Conservation (phyloP, 441 rosid genomes). For the Flueggea neowawraea region DNA sequence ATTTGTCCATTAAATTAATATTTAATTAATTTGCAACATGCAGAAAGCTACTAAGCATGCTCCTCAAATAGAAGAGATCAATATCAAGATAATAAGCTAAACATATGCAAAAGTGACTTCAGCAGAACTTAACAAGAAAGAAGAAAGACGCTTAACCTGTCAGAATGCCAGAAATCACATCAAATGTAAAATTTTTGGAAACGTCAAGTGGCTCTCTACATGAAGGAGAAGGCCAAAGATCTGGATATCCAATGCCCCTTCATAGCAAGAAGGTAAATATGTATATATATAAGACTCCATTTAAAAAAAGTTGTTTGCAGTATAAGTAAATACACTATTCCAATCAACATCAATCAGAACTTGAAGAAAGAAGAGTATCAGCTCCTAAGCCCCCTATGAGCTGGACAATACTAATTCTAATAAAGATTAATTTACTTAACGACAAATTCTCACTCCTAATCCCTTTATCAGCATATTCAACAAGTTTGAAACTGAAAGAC, state of each 20-base stretch:
- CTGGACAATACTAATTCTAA: too few relatives aligned
- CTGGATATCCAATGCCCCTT: conserved; percentile 94
- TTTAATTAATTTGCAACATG: background rate
- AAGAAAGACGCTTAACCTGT: conserved; percentile 43
- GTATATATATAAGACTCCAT: background rate
- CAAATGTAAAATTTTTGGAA: conserved; percentile 76
- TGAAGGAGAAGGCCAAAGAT: conserved; percentile 86
- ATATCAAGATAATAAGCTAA: background rate
- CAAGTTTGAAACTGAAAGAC: too few relatives aligned
- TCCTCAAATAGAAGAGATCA: background rate
- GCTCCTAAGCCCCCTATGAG: too few relatives aligned
- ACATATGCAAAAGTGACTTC: conserved; percentile 8
- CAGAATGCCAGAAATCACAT: conserved; percentile 81
- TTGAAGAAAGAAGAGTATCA: too few relatives aligned
- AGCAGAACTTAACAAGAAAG: background rate
- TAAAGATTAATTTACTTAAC: too few relatives aligned
- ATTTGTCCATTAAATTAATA: background rate
- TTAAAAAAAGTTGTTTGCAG: background rate
- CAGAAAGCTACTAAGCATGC: background rate
- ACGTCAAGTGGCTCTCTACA: conserved; percentile 99
- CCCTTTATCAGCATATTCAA: too few relatives aligned
- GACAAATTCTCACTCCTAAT: too few relatives aligned
- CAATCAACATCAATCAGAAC: background rate
- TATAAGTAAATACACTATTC: background rate
- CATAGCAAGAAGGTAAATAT: conserved; percentile 26